Percentiles rank a stretch among this genome's conserved stretches.
phyloP scores from a whole-genome alignment of 1,139 yeast genomes.

The Pichia sp. region DNA sequence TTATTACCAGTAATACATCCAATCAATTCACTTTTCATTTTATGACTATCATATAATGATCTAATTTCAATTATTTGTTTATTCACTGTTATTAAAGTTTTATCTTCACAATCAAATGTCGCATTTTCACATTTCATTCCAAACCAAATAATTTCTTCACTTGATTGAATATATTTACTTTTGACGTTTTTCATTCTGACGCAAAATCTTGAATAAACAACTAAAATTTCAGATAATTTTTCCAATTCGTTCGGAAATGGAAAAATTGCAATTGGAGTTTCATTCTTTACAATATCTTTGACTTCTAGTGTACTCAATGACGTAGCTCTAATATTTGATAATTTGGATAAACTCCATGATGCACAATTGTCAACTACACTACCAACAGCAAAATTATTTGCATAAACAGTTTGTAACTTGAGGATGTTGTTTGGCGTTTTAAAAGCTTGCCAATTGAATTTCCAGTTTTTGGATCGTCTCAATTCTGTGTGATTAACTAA shows the following conservation, averaged over 20 bases:
- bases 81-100: slow-evolving; percentile 20
- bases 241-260: slow-evolving; percentile 15
- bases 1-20: slow-evolving; percentile 23
- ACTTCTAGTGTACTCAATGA: slow-evolving; percentile 21
- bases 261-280: slow-evolving; percentile 25
- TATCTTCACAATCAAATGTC: slow-evolving; percentile 23
- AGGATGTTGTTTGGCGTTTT: slow-evolving; percentile 22
- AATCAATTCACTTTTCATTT: slow-evolving; percentile 18
- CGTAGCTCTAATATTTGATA: slow-evolving; percentile 24
- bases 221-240: slow-evolving; percentile 21
- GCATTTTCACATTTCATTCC: slow-evolving; percentile 23
- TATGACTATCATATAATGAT: slow-evolving; percentile 18
- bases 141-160: slow-evolving; percentile 23
- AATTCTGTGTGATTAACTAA: slow-evolving; percentile 21
- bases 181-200: slow-evolving; percentile 23
- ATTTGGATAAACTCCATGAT: slow-evolving; percentile 25
- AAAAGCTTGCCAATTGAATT: slow-evolving; percentile 22
- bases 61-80: slow-evolving; percentile 24
- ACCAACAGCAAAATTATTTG: slow-evolving; percentile 25
- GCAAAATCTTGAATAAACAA: slow-evolving; percentile 25
- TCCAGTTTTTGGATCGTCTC: slow-evolving; percentile 14
- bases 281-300: slow-evolving; percentile 21
- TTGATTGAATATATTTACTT: slow-evolving; percentile 20
- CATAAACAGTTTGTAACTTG: slow-evolving; percentile 22
- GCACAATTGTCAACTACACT: slow-evolving; percentile 25